Evolutionary conservation across 768 basidiomycete genomes (phyloP).

Genomic region (Mycena kentingensis): DNA sequence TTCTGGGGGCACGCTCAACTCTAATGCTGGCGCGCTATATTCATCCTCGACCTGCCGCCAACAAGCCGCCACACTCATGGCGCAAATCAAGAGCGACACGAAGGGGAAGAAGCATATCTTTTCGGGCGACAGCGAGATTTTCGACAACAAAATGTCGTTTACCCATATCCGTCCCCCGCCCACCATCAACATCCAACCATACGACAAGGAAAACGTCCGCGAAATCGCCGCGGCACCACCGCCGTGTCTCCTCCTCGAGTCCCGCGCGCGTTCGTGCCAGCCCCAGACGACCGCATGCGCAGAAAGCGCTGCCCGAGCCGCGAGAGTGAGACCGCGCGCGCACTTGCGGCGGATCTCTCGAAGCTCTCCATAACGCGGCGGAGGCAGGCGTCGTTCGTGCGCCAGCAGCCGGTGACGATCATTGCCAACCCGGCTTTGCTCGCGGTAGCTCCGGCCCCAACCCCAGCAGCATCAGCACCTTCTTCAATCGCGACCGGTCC

Average conservation of each 20-base stretch:
- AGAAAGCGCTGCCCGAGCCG: too few relatives aligned
- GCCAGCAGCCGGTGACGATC: constrained; percentile 24
- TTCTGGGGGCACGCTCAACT: constrained; percentile 33
- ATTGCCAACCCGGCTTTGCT: constrained; percentile 26
- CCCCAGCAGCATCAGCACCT: constrained; percentile 27
- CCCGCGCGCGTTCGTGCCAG: constrained; percentile 32
- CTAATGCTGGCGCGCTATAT: constrained; percentile 39
- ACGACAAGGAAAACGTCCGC: constrained; percentile 23
- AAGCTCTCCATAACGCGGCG: constrained; percentile 47
- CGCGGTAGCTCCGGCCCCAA: constrained; percentile 33
- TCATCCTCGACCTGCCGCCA: constrained; percentile 72
- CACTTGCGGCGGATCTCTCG: constrained; percentile 43
- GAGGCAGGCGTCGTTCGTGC: constrained; percentile 26
- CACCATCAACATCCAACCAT: constrained; percentile 9
- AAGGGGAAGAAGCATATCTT: constrained; percentile 72
- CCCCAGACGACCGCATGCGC: constrained; percentile 45
- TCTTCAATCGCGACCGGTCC: too few relatives aligned
- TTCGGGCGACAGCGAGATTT: constrained; percentile 61
- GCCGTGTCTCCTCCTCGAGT: constrained; percentile 11
- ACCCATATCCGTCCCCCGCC: constrained; percentile 11
- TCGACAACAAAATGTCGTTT: constrained; percentile 33
- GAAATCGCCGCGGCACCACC: constrained; percentile 18
- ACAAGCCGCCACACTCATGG: constrained; percentile 81
- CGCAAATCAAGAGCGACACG: constrained; percentile 81
- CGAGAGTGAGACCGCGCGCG: constrained; percentile 41